These are phyloP conservation scores for Paramecium octaurelia DNA, from an alignment of 73 alveolate genomes.

Conservation along the genomic window DNA sequence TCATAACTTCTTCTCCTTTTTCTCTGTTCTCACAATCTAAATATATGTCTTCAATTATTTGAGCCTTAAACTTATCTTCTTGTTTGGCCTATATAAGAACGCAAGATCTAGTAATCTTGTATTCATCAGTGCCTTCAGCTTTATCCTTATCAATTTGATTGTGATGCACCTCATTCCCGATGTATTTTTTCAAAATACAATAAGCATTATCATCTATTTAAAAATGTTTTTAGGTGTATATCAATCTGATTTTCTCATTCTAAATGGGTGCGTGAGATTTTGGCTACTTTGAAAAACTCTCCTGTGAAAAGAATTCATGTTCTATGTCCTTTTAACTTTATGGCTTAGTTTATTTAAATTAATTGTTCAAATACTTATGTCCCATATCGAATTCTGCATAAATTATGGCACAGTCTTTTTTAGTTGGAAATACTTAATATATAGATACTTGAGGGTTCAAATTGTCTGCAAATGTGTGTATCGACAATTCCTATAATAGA, in stretches of 20 bases:
- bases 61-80: background rate
- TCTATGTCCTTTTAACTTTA: background rate
- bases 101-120: background rate
- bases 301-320: background rate
- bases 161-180: background rate
- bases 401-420: background rate
- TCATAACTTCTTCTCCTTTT: background rate
- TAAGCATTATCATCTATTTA: background rate
- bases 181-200: background rate
- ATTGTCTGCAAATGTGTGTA: background rate
- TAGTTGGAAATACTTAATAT: background rate
- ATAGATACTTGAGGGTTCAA: background rate
- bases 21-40: background rate
- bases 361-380: background rate
- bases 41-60: slow-evolving; percentile 9
- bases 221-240: slow-evolving; percentile 12
- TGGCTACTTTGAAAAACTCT: background rate
- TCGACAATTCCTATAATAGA: background rate
- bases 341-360: background rate
- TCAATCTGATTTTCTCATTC: background rate
- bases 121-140: background rate
- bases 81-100: background rate
- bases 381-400: slow-evolving; percentile 21
- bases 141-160: background rate
- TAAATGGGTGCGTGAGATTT: background rate